Conservation (phyloP, 495 filamentous ascomycete genomes). For the Annulohypoxylon maeteangense region DNA sequence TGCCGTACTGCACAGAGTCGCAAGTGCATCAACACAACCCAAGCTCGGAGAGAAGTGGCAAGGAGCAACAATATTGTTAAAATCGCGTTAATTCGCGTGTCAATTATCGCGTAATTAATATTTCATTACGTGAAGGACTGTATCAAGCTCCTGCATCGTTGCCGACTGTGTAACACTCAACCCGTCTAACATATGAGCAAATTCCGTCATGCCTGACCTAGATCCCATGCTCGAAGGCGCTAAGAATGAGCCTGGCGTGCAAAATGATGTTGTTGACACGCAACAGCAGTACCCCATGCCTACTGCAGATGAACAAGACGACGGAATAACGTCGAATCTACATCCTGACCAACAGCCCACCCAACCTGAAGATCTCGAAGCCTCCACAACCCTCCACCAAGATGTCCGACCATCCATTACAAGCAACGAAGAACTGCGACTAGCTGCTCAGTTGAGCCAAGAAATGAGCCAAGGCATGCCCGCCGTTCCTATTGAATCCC, state of each 20-base stretch:
- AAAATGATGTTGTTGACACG: slow-evolving; percentile 34
- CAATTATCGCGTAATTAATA: slow-evolving; percentile 16
- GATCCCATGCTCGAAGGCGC: slow-evolving; percentile 41
- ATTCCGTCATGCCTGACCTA: slow-evolving; percentile 45
- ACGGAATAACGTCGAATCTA: slow-evolving; percentile 20
- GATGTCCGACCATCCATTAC: slow-evolving; percentile 47
- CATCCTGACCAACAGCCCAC: slow-evolving; percentile 27
- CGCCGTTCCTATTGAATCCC: slow-evolving; percentile 29
- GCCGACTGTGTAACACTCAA: slow-evolving; percentile 23
- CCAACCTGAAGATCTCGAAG: slow-evolving; percentile 42
- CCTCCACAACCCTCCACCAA: slow-evolving; percentile 46
- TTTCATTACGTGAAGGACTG: slow-evolving; percentile 13
- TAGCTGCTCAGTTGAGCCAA: slow-evolving; percentile 64
- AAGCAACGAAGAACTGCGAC: slow-evolving; percentile 60
- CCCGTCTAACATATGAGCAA: slow-evolving; percentile 19
- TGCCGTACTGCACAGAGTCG: slow-evolving; percentile 16
- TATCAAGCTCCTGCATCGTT: slow-evolving; percentile 16
- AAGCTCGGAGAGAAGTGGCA: not conserved
- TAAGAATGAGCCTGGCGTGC: slow-evolving; percentile 38
- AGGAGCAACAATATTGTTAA: slow-evolving; percentile 4
- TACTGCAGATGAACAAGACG: slow-evolving; percentile 34
- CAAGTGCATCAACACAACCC: slow-evolving; percentile 28
- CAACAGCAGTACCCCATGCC: slow-evolving; percentile 41
- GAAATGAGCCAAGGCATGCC: slow-evolving; percentile 50
- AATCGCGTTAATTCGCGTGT: slow-evolving; percentile 22